phyloP scores from a whole-genome alignment of 768 basidiomycete genomes.

The Lyophyllum atratum region DNA sequence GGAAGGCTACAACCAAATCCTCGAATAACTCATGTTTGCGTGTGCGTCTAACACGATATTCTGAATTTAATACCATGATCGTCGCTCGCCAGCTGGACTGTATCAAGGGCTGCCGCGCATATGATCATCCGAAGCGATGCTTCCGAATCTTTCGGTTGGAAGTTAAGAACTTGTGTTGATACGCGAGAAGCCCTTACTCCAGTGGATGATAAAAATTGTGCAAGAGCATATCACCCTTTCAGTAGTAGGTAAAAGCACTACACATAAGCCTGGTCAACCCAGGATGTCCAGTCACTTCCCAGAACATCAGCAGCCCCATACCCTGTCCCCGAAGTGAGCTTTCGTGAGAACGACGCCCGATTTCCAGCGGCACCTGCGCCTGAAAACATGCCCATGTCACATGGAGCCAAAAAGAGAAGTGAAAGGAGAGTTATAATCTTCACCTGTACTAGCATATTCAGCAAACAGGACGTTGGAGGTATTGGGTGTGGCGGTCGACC shows the following conservation, averaged over 20 bases:
- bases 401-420: background rate
- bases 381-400: background rate
- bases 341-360: conserved; percentile 25
- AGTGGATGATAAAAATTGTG: no score
- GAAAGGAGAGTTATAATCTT: background rate
- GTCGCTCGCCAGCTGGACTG: no score
- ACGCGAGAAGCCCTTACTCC: no score
- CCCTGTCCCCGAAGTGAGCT: conserved; percentile 18
- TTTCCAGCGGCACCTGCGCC: conserved; percentile 25
- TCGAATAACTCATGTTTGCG: no score
- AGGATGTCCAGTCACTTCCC: conserved; percentile 22
- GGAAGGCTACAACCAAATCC: no score
- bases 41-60: no score
- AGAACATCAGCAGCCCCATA: conserved; percentile 23
- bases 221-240: no score
- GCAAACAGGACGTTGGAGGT: conserved; percentile 27
- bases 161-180: no score
- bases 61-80: no score
- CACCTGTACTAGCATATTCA: conserved; percentile 25
- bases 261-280: conserved; percentile 26
- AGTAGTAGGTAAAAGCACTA: background rate
- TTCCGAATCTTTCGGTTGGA: no score
- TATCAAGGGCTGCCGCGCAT: no score
- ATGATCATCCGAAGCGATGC: no score
- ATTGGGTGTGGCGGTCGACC: conserved; percentile 27